Conservation (phyloP, 768 basidiomycete species). For the Pleurotus djamor region DNA sequence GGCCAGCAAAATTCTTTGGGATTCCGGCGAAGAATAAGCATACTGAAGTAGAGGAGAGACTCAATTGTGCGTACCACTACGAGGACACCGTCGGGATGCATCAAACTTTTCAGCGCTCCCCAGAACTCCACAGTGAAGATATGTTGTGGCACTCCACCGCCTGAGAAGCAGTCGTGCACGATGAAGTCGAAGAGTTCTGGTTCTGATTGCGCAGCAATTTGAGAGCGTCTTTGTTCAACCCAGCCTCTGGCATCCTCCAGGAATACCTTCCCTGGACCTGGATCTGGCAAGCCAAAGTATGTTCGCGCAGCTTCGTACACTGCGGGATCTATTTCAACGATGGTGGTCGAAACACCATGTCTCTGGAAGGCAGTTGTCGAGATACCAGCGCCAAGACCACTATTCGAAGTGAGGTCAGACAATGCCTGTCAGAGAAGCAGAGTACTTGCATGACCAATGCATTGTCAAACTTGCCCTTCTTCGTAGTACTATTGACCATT, state of each 20-base stretch:
- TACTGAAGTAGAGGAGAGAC: neutral
- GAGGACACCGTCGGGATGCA: constrained; percentile 72
- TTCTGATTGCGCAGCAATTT: constrained; percentile 16
- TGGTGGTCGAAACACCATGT: constrained; percentile 69
- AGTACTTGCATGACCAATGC: constrained; percentile 69
- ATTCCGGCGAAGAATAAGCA: neutral
- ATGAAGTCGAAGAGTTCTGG: constrained; percentile 60
- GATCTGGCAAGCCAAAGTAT: constrained; percentile 79
- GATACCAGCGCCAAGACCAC: constrained; percentile 87
- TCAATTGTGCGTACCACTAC: constrained; percentile 62
- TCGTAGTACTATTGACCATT: constrained; percentile 53
- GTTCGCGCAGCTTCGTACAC: constrained; percentile 81
- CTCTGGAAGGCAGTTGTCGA: constrained; percentile 72
- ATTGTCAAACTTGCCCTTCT: constrained; percentile 37
- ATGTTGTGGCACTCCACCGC: constrained; percentile 85
- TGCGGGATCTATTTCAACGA: constrained; percentile 92
- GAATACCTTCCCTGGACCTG: constrained; percentile 57
- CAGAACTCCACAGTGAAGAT: constrained; percentile 87
- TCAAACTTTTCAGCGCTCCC: constrained; percentile 59
- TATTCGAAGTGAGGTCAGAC: constrained; percentile 25
- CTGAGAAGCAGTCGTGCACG: constrained; percentile 93
- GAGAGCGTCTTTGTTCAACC: constrained; percentile 43
- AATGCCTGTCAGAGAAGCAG: neutral
- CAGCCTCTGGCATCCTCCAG: constrained; percentile 77
- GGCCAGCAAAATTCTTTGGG: constrained; percentile 82